Evolutionary conservation across 257 asterid genomes (phyloP).

Genomic region (Gentiana macrophylla): DNA sequence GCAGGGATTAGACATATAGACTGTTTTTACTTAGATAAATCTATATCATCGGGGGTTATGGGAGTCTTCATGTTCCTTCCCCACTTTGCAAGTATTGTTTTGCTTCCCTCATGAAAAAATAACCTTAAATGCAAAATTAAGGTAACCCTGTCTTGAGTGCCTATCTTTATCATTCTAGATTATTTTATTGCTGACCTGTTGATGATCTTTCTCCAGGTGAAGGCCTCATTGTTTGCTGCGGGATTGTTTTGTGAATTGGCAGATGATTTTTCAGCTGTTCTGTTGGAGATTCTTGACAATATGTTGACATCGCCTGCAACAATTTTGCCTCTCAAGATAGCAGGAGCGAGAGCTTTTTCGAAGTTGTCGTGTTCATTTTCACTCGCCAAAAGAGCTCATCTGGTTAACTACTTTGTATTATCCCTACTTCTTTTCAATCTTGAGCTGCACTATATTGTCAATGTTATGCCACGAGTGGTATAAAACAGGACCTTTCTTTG

Average conservation of each 20-base stretch:
- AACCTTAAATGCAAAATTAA: no score
- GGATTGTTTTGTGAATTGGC: slow-evolving; percentile 62
- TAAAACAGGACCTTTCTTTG: no score
- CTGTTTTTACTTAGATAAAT: no score
- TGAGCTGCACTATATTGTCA: not conserved
- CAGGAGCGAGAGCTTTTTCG: slow-evolving; percentile 49
- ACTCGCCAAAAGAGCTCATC: slow-evolving; percentile 59
- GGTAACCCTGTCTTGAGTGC: no score
- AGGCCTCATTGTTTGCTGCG: slow-evolving; percentile 78
- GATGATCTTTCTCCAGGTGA: slow-evolving; percentile 31
- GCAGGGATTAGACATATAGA: no score
- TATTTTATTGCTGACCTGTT: no score
- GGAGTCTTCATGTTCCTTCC: no score
- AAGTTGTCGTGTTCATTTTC: slow-evolving; percentile 44
- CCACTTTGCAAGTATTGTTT: no score
- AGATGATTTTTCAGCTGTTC: slow-evolving; percentile 62
- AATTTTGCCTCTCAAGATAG: slow-evolving; percentile 45
- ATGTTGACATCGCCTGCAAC: slow-evolving; percentile 33
- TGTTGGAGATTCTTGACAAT: slow-evolving; percentile 58
- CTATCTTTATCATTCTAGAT: no score
- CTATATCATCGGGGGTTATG: no score
- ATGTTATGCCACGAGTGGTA: no score
- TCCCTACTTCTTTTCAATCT: slow-evolving; percentile 4
- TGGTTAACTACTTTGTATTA: slow-evolving; percentile 42
- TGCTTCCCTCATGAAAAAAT: no score